phyloP scores from a whole-genome alignment of 495 filamentous ascomycete species.

The Penicillium canescens region DNA sequence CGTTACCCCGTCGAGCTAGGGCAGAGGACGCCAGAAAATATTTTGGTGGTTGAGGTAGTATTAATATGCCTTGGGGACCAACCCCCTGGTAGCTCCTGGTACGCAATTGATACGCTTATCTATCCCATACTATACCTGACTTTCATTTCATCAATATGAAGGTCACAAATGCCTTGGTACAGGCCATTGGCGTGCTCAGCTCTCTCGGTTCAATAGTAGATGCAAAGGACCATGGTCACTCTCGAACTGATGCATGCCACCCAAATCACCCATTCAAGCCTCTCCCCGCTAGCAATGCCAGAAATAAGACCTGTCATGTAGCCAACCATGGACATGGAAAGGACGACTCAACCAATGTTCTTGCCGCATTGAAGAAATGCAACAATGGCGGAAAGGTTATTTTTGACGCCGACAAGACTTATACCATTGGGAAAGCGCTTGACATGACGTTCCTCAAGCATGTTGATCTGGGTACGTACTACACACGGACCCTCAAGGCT shows the following conservation, averaged over 20 bases:
- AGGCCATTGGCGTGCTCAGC: slow-evolving; percentile 22
- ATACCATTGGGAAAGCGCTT: slow-evolving; percentile 64
- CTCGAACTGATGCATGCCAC: slow-evolving; percentile 29
- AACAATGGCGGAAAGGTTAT: slow-evolving; percentile 68
- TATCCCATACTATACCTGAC: not conserved
- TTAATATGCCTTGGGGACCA: not conserved
- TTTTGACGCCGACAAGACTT: slow-evolving; percentile 54
- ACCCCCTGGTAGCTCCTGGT: too few relatives aligned
- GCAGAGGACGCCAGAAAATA: not conserved
- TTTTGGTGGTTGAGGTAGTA: not conserved
- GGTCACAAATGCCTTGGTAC: slow-evolving; percentile 27
- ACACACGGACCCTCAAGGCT: not conserved
- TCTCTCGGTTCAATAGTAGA: slow-evolving; percentile 24
- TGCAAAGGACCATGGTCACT: slow-evolving; percentile 11
- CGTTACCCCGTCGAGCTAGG: slow-evolving; percentile 1
- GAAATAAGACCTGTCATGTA: slow-evolving; percentile 38
- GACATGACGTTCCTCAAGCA: slow-evolving; percentile 64
- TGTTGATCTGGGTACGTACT: slow-evolving; percentile 54
- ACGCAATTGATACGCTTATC: not conserved
- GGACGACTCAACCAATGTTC: slow-evolving; percentile 61
- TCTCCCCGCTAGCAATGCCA: slow-evolving; percentile 29
- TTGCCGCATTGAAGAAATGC: slow-evolving; percentile 59
- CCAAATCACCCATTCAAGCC: slow-evolving; percentile 38
- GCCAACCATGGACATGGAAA: slow-evolving; percentile 39
- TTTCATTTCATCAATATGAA: slow-evolving; percentile 25